These are phyloP conservation scores for Effrenium voratum DNA, from an alignment of 73 alveolate genomes.

Conservation along the genomic window DNA sequence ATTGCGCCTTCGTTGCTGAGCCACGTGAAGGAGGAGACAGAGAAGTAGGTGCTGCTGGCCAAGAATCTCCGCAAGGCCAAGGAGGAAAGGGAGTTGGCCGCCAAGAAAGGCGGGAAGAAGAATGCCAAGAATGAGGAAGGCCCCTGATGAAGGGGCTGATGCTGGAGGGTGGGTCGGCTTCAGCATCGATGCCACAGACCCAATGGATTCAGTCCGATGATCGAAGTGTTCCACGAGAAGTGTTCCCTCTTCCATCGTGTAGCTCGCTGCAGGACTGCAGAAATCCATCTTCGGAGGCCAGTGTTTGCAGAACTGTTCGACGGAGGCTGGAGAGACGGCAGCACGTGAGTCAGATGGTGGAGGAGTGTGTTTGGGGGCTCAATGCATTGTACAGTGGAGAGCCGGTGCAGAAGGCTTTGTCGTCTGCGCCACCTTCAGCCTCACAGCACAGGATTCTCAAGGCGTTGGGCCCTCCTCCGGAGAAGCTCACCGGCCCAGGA, in stretches of 20 bases:
- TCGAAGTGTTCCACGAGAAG: conserved; percentile 6
- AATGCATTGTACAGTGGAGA: not conserved
- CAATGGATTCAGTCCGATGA: too few species aligned
- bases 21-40: not conserved
- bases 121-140: not conserved
- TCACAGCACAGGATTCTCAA: not conserved
- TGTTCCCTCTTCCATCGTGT: conserved; percentile 31
- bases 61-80: conserved; percentile 34
- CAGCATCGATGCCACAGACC: not conserved
- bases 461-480: not conserved
- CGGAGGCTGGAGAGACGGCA: not conserved
- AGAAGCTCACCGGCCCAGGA: not conserved
- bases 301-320: not conserved
- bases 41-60: not conserved
- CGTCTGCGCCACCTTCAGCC: not conserved
- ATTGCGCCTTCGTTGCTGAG: not conserved
- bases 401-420: not conserved
- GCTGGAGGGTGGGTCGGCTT: not conserved
- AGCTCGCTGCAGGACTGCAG: too few species aligned
- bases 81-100: conserved; percentile 25
- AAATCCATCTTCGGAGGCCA: not conserved
- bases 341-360: not conserved
- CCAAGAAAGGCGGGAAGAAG: not conserved
- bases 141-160: conserved; percentile 20
- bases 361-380: conserved; percentile 6